Conservation (phyloP, 345 rosid genomes). For the Syzygium grande region DNA sequence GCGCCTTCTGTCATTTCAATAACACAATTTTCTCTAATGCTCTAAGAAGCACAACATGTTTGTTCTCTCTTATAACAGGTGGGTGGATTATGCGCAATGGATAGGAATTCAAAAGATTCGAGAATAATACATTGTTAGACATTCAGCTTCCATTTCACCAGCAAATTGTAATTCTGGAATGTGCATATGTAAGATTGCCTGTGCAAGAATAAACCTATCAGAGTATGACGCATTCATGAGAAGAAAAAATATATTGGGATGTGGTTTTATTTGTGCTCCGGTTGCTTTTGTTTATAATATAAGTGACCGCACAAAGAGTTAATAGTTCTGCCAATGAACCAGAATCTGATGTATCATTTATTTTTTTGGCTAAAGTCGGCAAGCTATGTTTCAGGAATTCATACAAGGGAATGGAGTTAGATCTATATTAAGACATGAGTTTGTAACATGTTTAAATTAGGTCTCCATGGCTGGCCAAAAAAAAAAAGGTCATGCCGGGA, state of each 20-base stretch:
- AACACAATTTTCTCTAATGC: neutral
- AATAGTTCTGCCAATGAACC: neutral
- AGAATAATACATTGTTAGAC: neutral
- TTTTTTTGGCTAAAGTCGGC: neutral
- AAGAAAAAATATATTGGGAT: neutral
- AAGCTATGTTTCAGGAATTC: neutral
- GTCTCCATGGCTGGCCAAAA: neutral
- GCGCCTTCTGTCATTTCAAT: neutral
- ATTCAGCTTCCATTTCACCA: neutral
- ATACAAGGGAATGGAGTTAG: neutral
- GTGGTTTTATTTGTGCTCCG: neutral
- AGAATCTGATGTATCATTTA: neutral
- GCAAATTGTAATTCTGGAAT: neutral
- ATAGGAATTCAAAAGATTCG: conserved; percentile 73
- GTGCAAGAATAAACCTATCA: neutral
- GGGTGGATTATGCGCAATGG: conserved; percentile 97
- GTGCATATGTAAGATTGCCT: neutral
- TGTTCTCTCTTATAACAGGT: conserved; percentile 34
- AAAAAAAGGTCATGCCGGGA: neutral
- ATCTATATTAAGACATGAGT: neutral
- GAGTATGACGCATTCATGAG: neutral
- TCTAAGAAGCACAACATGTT: neutral
- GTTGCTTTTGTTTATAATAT: neutral
- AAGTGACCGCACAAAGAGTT: neutral
- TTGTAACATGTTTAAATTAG: neutral